A percentile compares a stretch with the other conserved stretches of the same genome.
These are phyloP conservation scores for Kodamaea laetipori DNA, from an alignment of 805 yeast species.

Conservation along the genomic window DNA sequence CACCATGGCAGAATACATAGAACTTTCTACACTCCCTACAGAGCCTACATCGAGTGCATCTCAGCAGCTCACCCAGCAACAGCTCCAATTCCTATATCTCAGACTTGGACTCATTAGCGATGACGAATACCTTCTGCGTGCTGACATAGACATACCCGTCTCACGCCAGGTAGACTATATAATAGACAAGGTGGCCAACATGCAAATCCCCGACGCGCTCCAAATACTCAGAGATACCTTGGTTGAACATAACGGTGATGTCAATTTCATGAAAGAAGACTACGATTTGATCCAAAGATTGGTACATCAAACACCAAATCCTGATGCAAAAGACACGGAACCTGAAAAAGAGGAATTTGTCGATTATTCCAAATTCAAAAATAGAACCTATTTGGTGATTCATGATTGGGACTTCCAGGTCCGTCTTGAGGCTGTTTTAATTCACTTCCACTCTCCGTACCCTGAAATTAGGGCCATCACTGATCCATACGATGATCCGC, in stretches of 20 bases:
- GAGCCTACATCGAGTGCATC: background rate
- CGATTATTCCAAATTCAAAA: conserved; percentile 12
- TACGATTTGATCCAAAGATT: conserved; percentile 34
- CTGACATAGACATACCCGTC: background rate
- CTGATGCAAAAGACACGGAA: background rate
- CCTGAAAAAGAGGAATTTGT: background rate
- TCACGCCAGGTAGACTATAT: conserved; percentile 23
- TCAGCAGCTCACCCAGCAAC: conserved; percentile 5
- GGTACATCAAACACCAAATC: conserved; percentile 16
- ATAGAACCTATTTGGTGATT: conserved; percentile 14
- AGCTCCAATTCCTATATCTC: conserved; percentile 7
- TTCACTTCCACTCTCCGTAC: conserved; percentile 53
- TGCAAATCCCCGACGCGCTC: conserved; percentile 28
- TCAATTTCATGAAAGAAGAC: conserved; percentile 39
- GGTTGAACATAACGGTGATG: conserved; percentile 36
- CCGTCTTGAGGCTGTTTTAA: conserved; percentile 46
- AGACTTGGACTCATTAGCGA: conserved; percentile 16
- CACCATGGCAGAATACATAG: conserved; percentile 6
- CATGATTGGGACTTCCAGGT: conserved; percentile 36
- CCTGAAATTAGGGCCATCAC: conserved; percentile 69
- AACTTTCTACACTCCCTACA: conserved; percentile 7
- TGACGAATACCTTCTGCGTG: conserved; percentile 12
- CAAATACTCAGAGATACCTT: conserved; percentile 37
- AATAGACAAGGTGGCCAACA: conserved; percentile 30
- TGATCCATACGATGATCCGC: conserved; percentile 57